phyloP scores from a whole-genome alignment of 1,284 basidiomycete species.

The Microbotryum intermedium region DNA sequence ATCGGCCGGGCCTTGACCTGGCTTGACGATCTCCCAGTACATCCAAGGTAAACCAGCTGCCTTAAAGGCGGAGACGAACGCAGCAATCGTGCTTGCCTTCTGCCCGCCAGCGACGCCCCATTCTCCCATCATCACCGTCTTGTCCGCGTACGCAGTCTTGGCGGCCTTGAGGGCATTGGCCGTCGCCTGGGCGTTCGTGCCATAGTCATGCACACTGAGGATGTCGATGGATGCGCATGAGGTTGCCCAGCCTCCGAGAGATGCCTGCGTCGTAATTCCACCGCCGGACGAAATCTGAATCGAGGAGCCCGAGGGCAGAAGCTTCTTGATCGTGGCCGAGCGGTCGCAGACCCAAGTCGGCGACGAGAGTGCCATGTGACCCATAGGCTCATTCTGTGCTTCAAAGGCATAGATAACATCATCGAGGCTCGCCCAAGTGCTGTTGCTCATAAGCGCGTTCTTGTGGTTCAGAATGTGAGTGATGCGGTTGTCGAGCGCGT shows the following conservation, averaged over 20 bases:
- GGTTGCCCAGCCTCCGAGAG: slow-evolving; percentile 40
- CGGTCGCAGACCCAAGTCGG: slow-evolving; percentile 42
- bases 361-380: slow-evolving; percentile 34
- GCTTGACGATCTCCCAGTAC: slow-evolving; percentile 35
- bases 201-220: slow-evolving; percentile 44
- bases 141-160: slow-evolving; percentile 30
- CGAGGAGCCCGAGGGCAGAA: slow-evolving; percentile 30
- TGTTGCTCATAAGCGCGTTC: slow-evolving; percentile 40
- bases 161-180: slow-evolving; percentile 33
- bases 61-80: slow-evolving; percentile 39
- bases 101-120: slow-evolving; percentile 42
- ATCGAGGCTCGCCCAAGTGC: slow-evolving; percentile 45
- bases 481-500: slow-evolving; percentile 35
- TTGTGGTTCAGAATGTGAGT: slow-evolving; percentile 40
- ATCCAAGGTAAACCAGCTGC: slow-evolving; percentile 34
- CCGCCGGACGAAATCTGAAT: slow-evolving; percentile 44
- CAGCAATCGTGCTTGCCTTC: slow-evolving; percentile 39
- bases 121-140: slow-evolving; percentile 36
- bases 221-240: slow-evolving; percentile 40
- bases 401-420: slow-evolving; percentile 44
- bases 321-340: slow-evolving; percentile 39
- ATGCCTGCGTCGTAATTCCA: slow-evolving; percentile 40
- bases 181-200: slow-evolving; percentile 37
- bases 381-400: slow-evolving; percentile 44
- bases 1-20: slow-evolving; percentile 26